Evolutionary conservation across 208 protist genomes (phyloP).

Genomic region (Trypanosoma mega): DNA sequence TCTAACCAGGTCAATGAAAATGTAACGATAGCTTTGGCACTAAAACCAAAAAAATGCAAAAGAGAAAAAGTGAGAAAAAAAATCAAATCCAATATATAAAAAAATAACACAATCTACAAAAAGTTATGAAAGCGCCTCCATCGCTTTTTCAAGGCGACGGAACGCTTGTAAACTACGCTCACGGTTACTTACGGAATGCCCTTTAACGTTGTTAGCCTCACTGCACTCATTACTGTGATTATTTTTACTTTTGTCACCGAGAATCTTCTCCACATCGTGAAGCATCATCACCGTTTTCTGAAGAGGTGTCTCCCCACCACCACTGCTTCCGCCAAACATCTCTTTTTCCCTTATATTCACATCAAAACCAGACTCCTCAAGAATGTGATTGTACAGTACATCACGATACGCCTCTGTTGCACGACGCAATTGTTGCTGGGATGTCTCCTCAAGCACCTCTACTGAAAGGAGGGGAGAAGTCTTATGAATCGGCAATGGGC

Average conservation of each 20-base stretch:
- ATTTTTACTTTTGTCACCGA: background rate
- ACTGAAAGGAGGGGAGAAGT: background rate
- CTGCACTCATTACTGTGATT: background rate
- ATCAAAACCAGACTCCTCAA: conserved; percentile 35
- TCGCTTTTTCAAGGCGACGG: conserved; percentile 28
- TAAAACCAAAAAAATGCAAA: background rate
- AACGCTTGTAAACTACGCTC: conserved; percentile 25
- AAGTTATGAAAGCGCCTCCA: conserved; percentile 15
- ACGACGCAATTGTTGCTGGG: conserved; percentile 28
- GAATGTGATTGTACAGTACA: conserved; percentile 42
- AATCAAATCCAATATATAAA: background rate
- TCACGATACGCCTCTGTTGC: conserved; percentile 47
- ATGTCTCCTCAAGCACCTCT: conserved; percentile 11
- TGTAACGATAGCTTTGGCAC: background rate
- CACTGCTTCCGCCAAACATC: background rate
- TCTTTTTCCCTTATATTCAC: background rate
- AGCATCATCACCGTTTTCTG: background rate
- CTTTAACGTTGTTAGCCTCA: background rate
- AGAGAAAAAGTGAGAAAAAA: background rate
- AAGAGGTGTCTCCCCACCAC: conserved; percentile 1
- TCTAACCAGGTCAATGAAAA: background rate
- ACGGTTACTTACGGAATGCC: conserved; percentile 12
- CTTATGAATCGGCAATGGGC: background rate
- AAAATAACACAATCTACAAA: background rate
- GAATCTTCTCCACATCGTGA: background rate